Evolutionary conservation across 495 filamentous ascomycete species (phyloP).

Genomic region (Aspergillus campestris): DNA sequence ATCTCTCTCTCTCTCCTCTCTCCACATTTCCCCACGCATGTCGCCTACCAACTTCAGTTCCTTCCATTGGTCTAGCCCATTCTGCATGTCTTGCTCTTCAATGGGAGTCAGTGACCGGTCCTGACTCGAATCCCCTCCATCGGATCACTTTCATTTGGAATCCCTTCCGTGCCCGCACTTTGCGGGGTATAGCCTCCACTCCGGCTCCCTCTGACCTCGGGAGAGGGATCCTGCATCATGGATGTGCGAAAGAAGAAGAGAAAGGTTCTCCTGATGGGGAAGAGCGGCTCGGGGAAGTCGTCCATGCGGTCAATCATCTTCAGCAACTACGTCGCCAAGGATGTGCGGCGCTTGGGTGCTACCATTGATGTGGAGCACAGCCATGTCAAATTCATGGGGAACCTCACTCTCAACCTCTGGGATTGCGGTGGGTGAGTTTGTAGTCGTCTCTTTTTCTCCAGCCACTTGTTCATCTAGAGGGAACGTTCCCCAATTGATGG

Average conservation of each 20-base stretch:
- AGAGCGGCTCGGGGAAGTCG: conserved; percentile 97
- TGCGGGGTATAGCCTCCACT: conserved; percentile 2
- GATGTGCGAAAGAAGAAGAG: conserved; percentile 47
- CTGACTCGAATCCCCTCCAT: neutral
- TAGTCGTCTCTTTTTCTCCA: neutral
- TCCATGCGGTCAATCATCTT: conserved; percentile 98
- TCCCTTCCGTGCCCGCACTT: conserved; percentile 1
- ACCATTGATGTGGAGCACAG: conserved; percentile 98
- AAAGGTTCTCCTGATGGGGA: conserved; percentile 65
- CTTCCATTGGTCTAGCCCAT: neutral
- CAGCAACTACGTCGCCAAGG: conserved; percentile 94
- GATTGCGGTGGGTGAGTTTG: conserved; percentile 77
- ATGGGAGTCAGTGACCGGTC: neutral
- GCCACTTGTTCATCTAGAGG: neutral
- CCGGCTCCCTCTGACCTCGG: neutral
- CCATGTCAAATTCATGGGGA: conserved; percentile 95
- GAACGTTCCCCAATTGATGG: neutral
- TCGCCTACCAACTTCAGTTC: neutral
- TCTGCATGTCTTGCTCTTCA: neutral
- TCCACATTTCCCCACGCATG: neutral
- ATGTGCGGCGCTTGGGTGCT: conserved; percentile 88
- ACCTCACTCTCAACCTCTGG: conserved; percentile 94
- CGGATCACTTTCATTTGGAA: no score
- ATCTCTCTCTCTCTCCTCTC: neutral
- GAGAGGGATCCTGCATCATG: conserved; percentile 18